Evolutionary conservation across 495 filamentous ascomycete species (phyloP), one percentile per base, ranked within the genome.

Genomic region (Cryomyces antarcticus): DNA sequence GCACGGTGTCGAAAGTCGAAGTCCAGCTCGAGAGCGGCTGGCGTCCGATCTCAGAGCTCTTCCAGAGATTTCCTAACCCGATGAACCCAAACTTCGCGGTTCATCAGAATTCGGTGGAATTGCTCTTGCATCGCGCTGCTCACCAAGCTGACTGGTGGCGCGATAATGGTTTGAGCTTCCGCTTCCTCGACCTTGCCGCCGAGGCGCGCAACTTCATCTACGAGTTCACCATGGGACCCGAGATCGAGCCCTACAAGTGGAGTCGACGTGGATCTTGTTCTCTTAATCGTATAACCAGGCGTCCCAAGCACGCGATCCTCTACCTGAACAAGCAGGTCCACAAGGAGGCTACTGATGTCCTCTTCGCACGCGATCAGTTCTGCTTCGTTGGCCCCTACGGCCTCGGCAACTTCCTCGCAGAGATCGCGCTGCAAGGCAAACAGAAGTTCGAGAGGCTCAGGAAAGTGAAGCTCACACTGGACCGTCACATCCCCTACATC

Each of bases 181-280:
- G 6, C 5, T 31, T 54, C 11, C 28, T 52, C 7, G 31, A 45
- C 5, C 46, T 52, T 2, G 49, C 52, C 3, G 2, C 28, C 6
- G 52, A 52, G 28, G 27, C 52, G 9, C 49, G 52, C 11, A 39
- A 54, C 7, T 0, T 41, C 3, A 47, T 54, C 35, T 54, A 52
- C 37, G 34, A 1, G 5, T 41, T 33, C 24, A 38, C 41, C 34
- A 28, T 49, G 7, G 48, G 45, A 10, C 12, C 7, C 17, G 27
- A 31, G 29, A 44, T 49, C 34, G 40, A 52, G 28, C 46, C 50
- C 17, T 50, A 45, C 38, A 24, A 24, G 2, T 24, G 17, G 17
- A 24, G 17, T 24, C 17, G 17, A 1, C 17, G 17, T 24, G 17
- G 17, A 24, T 24, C 17, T 24, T 24, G 17, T 24, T 24, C 17